Percentiles rank a stretch among this genome's conserved stretches.
phyloP scores from a whole-genome alignment of 176 grass and related monocot genomes.

The Musa troglodytarum region DNA sequence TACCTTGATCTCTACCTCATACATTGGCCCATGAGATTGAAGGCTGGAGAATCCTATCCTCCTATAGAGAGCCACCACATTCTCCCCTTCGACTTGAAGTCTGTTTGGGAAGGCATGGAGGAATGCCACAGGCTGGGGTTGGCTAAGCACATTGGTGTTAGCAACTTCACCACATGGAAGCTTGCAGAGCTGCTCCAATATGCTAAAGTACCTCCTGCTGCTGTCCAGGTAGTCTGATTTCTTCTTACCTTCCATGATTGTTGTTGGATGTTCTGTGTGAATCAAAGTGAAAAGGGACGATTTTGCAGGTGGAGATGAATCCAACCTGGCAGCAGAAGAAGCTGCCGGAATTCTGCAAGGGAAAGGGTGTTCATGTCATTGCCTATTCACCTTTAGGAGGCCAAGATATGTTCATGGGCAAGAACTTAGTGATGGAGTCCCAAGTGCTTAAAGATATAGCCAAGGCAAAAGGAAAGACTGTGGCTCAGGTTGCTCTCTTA shows the following conservation, averaged over 20 bases:
- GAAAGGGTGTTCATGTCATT: slow-evolving; percentile 36
- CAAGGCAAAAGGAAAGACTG: neutral
- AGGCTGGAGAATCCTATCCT: slow-evolving; percentile 23
- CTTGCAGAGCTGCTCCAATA: slow-evolving; percentile 28
- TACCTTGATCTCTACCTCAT: slow-evolving; percentile 52
- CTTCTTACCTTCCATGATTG: neutral
- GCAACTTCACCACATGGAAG: slow-evolving; percentile 60
- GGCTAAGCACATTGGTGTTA: slow-evolving; percentile 46
- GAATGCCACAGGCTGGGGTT: slow-evolving; percentile 44
- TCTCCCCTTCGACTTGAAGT: slow-evolving; percentile 33
- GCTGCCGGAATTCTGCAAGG: slow-evolving; percentile 33
- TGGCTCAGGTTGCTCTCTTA: neutral
- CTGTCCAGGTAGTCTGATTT: slow-evolving; percentile 34
- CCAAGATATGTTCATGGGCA: neutral
- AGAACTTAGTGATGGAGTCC: neutral
- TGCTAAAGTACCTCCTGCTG: slow-evolving; percentile 36
- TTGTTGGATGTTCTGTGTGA: neutral
- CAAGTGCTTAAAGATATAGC: neutral
- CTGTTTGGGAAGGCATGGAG: slow-evolving; percentile 54
- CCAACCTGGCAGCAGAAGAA: slow-evolving; percentile 23
- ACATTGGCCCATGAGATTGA: slow-evolving; percentile 42
- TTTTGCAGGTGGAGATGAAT: slow-evolving; percentile 47
- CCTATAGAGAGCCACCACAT: slow-evolving; percentile 45
- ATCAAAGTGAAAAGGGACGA: neutral
- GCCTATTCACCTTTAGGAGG: slow-evolving; percentile 48